These are phyloP conservation scores for Blastobotrys proliferans DNA, from an alignment of 1,139 yeast genomes.

Conservation along the genomic window DNA sequence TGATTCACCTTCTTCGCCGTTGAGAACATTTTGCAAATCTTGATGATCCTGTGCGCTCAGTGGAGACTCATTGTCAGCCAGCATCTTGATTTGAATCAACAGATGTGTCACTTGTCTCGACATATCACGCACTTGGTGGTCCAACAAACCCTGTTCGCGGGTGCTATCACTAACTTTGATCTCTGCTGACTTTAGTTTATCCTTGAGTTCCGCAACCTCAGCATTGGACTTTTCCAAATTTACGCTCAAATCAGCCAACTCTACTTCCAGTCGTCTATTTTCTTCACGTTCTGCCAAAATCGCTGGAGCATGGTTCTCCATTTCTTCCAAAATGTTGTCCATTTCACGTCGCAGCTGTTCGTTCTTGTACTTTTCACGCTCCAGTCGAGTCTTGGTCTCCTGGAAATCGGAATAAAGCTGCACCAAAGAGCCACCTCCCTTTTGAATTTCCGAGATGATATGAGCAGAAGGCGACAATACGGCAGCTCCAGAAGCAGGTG, in stretches of 20 bases:
- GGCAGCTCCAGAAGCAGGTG: conserved; percentile 18
- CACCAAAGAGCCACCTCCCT: conserved; percentile 59
- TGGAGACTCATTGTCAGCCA: conserved; percentile 51
- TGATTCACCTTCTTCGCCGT: conserved; percentile 42
- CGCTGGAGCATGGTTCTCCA: conserved; percentile 77
- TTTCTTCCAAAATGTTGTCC: conserved; percentile 65
- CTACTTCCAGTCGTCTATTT: conserved; percentile 45
- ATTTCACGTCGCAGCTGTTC: conserved; percentile 66
- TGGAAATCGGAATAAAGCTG: conserved; percentile 65
- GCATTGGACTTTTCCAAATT: conserved; percentile 45
- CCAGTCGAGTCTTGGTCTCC: conserved; percentile 58
- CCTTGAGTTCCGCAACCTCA: conserved; percentile 39
- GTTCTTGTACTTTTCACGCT: conserved; percentile 68
- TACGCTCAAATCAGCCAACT: conserved; percentile 49
- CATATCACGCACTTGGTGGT: conserved; percentile 63
- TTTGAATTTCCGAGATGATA: conserved; percentile 44
- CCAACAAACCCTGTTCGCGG: conserved; percentile 37
- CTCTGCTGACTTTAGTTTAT: conserved; percentile 30
- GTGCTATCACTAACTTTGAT: conserved; percentile 26
- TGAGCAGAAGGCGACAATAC: conserved; percentile 43
- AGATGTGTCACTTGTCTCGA: conserved; percentile 76
- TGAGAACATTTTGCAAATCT: conserved; percentile 46
- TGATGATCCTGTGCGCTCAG: conserved; percentile 54
- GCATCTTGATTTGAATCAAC: conserved; percentile 57
- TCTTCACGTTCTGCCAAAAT: conserved; percentile 63